These are phyloP conservation scores for Herpetospermum pedunculosum DNA, from an alignment of 306 rosid genomes.

Conservation along the genomic window DNA sequence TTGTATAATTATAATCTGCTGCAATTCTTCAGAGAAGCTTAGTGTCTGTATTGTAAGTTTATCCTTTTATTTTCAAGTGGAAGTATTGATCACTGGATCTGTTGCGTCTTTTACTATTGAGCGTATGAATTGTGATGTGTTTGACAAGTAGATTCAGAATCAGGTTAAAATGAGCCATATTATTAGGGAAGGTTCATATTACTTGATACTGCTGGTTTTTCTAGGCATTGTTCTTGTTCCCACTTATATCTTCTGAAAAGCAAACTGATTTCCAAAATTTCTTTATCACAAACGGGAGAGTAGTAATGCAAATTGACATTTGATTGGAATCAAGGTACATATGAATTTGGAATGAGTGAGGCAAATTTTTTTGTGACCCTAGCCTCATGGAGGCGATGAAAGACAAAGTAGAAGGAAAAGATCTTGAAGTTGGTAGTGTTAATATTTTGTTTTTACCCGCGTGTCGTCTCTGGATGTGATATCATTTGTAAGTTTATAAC, in stretches of 20 bases:
- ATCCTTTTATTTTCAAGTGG: neutral
- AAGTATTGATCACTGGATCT: neutral
- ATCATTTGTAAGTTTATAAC: neutral
- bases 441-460: neutral
- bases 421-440: neutral
- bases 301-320: neutral
- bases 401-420: neutral
- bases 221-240: neutral
- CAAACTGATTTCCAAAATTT: neutral
- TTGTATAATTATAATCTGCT: neutral
- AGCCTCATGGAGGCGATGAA: neutral
- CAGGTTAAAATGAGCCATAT: neutral
- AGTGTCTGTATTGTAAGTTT: neutral
- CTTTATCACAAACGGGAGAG: neutral
- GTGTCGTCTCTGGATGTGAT: neutral
- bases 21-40: neutral
- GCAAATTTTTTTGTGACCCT: neutral
- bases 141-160: neutral
- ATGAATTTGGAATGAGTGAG: neutral
- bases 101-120: neutral
- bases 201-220: neutral
- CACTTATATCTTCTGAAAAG: neutral
- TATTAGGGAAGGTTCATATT: neutral
- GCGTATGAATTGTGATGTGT: neutral
- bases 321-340: neutral